Base-by-base conservation (phyloP, 176 grass and related monocot species). In the Olyra latifolia region DNA sequence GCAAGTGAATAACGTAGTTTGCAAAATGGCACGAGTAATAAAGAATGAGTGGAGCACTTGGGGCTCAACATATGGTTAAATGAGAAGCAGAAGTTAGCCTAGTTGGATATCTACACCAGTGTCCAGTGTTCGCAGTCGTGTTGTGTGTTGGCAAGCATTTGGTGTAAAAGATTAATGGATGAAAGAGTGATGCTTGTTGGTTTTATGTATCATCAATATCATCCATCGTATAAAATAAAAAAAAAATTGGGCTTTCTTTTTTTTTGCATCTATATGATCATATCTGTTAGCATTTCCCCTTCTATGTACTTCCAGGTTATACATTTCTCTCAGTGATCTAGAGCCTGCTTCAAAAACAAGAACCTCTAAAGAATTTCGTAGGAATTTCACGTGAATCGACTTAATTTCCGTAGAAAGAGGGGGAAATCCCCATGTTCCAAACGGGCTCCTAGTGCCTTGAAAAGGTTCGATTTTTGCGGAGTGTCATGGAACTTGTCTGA, bases 11-110 rank as follows among this genome's bases (percentile, higher is more conserved):
- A 23, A 0, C 20, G 11, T 55, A n/a, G 76, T 75, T 42, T 38
- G 55, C 27, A 10, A 41, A 69, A 83, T 10, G n/a, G 50, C 5
- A 35, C 32, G 32, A 35, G 32, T 80, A 23, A 79, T 67, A 74
- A 79, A 74, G 68, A 74, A 77, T 17, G 57, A 63, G 79, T 22
- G 20, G 6, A 10, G 44, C 9, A 58, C 47, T 83, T 74, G 68
- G 12, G 58, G 50, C 22, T 1, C 61, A 11, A 67, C 60, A 35
- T 55, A n/a, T 55, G 65, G 8, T 55, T 39, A 38, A 57, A 56
- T 35, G 41, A 49, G 49, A 56, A 10, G 64, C 24, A 54, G 44
- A 77, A 63, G 35, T 55, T 70, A 63, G 12, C 32, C 17, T 76
- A 19, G 19, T 30, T 54, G 64, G 27, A n/a, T 5, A 57, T 58